These are phyloP conservation scores for Boletus sp. DNA, from an alignment of 1,284 basidiomycete species.

Conservation along the genomic window DNA sequence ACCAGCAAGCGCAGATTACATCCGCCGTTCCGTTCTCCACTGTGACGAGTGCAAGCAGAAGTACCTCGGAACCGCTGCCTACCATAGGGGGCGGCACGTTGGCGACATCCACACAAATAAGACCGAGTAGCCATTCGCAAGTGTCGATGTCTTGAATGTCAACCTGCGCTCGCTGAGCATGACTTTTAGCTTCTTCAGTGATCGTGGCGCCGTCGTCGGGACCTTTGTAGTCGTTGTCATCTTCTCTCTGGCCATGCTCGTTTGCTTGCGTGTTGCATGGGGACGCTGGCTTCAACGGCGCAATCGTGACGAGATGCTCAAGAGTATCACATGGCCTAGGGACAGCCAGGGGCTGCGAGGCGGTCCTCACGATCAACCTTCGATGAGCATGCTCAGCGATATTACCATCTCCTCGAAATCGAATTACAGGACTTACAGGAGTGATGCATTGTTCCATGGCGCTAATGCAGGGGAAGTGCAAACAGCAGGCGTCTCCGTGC, in stretches of 20 bases:
- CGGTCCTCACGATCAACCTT: conserved; percentile 19
- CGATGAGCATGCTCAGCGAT: conserved; percentile 13
- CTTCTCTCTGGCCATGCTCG: conserved; percentile 35
- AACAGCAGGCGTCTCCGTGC: neutral
- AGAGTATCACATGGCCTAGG: conserved; percentile 36
- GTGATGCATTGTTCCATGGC: neutral
- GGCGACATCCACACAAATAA: conserved; percentile 45
- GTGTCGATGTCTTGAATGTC: conserved; percentile 11
- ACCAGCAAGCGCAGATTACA: conserved; percentile 38
- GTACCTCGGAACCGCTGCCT: conserved; percentile 41
- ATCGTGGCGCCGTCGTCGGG: conserved; percentile 53
- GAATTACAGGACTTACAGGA: neutral
- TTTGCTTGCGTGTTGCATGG: conserved; percentile 37
- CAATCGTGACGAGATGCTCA: conserved; percentile 34
- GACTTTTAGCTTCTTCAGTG: conserved; percentile 47
- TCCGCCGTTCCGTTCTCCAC: conserved; percentile 40
- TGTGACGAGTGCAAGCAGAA: conserved; percentile 24
- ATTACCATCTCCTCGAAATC: neutral
- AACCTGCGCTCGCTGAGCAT: conserved; percentile 5
- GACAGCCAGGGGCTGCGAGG: conserved; percentile 24
- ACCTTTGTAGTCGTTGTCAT: conserved; percentile 54
- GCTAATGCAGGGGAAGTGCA: neutral
- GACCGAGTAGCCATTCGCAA: conserved; percentile 21
- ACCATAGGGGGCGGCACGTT: conserved; percentile 43
- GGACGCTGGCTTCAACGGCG: conserved; percentile 38